Base-by-base conservation (phyloP, 495 filamentous ascomycete species). In the Echria macrotheca region DNA sequence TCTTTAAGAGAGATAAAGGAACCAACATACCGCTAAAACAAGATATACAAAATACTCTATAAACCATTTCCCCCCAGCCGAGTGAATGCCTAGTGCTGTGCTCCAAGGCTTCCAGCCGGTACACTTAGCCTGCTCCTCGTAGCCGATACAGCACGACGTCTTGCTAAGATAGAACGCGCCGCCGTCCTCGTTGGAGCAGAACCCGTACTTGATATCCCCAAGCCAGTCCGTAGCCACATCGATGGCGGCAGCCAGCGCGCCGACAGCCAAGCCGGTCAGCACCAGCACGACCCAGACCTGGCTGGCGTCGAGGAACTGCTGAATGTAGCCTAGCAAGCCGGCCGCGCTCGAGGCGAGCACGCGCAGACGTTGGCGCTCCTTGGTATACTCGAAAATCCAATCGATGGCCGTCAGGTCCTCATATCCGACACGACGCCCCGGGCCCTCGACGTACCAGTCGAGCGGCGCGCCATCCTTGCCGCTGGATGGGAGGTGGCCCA, bases 311-410 rank as follows among this genome's bases (percentile, higher is more conserved):
- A 86, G 69, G 6, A 93, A 58, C 45, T 83, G 83, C 39, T 77
- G 79, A 23, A 79, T 54, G 60, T 91, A 82, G 19, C 90, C 89
- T 17, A 91, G 51, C 11, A 95, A 47, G 2, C 89, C 86, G 22
- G 81, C 78, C 7, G 84, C 75, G 51, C 73, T 82, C 2, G 83
- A 80, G 43, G 80, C 83, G 8, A 98, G 72, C 12, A 86, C 72
- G 7, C 89, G 77, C 54, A 93, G 78, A 33, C 93, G 80, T 65
- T 95, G 89, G 14, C 93, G 79, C 67, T 98, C 93, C 66, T 96
- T 96, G 19, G 89, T 93, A 64, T 98, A 95, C 67, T 98, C 93
- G 61, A 95, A 97, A 57, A 96, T 97, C 93, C 93, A 98, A 70
- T 98, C 93, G 65, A 98, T 98, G 11, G 94, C 93, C 11, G 94